These are phyloP conservation scores for Aspergillus quadricinctus DNA, from an alignment of 2,329 filamentous ascomycete genomes.

Conservation along the genomic window DNA sequence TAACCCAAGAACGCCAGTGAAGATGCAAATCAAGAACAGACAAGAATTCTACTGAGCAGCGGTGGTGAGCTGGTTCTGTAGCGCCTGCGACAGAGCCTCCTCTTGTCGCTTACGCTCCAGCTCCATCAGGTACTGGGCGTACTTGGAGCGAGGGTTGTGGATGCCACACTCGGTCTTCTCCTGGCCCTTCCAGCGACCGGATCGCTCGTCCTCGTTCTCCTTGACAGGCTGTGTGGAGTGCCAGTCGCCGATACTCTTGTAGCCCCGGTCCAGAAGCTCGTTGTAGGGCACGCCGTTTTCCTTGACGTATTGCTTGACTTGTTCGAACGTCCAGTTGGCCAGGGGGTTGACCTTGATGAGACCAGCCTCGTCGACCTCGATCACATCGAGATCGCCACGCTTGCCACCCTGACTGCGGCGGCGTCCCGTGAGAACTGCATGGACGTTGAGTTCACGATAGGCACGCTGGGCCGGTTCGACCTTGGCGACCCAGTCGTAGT, in stretches of 20 bases:
- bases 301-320: slow-evolving; percentile 83
- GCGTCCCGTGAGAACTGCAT: slow-evolving; percentile 87
- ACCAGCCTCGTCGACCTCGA: slow-evolving; percentile 87
- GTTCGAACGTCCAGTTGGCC: slow-evolving; percentile 86
- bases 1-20: slow-evolving; percentile 14
- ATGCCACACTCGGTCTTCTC: slow-evolving; percentile 97
- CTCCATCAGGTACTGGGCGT: slow-evolving; percentile 76
- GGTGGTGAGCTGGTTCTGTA: slow-evolving; percentile 32
- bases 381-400: slow-evolving; percentile 81
- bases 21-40: slow-evolving; percentile 12
- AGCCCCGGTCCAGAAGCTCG: slow-evolving; percentile 81
- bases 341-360: slow-evolving; percentile 97
- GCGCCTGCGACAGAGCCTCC: slow-evolving; percentile 47
- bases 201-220: slow-evolving; percentile 90
- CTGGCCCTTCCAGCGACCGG: slow-evolving; percentile 95
- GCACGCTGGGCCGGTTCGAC: slow-evolving; percentile 93
- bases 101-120: slow-evolving; percentile 66
- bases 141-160: slow-evolving; percentile 94
- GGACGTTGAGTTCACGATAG: slow-evolving; percentile 80
- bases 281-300: slow-evolving; percentile 92
- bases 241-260: slow-evolving; percentile 98
- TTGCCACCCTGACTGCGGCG: slow-evolving; percentile 89
- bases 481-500: slow-evolving; percentile 97
- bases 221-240: slow-evolving; percentile 89
- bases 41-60: slow-evolving; percentile 20